Conservation (phyloP, 2,329 filamentous ascomycete genomes). For the Tolypocladium cylindrosporum region DNA sequence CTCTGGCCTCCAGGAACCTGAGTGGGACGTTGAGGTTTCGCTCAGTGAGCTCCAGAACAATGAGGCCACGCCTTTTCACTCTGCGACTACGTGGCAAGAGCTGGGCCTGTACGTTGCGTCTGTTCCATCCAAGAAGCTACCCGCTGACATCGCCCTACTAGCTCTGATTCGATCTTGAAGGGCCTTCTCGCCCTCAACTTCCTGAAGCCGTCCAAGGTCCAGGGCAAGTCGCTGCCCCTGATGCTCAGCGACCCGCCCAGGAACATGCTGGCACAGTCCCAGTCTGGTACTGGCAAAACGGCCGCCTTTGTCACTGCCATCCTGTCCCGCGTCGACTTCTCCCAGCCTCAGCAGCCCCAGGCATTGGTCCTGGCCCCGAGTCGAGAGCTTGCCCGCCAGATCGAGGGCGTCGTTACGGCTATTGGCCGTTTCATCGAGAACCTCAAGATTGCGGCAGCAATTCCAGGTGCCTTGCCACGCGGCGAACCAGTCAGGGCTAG, state of each 20-base stretch:
- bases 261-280: constrained; percentile 98
- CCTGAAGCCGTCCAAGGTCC: constrained; percentile 93
- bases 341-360: constrained; percentile 60
- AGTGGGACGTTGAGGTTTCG: constrained; percentile 86
- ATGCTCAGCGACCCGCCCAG: constrained; percentile 77
- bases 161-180: constrained; percentile 52
- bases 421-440: constrained; percentile 79
- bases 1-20: constrained; percentile 55
- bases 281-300: constrained; percentile 96
- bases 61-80: constrained; percentile 78
- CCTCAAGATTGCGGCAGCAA: constrained; percentile 68
- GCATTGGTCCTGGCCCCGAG: constrained; percentile 85
- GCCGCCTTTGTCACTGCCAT: constrained; percentile 93
- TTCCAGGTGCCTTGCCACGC: constrained; percentile 66
- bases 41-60: constrained; percentile 83
- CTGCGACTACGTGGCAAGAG: constrained; percentile 73
- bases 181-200: constrained; percentile 78
- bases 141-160: constrained; percentile 8
- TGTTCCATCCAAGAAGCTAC: too few species aligned
- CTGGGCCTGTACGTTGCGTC: constrained; percentile 57
- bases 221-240: constrained; percentile 86
- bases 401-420: constrained; percentile 69
- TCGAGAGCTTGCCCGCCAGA: constrained; percentile 90
- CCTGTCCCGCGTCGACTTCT: constrained; percentile 74
- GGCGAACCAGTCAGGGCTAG: constrained; percentile 62